A percentile compares a stretch with the other conserved stretches of the same genome.
phyloP scores from a whole-genome alignment of 768 basidiomycete species.

The Panaeolus papilionaceus region DNA sequence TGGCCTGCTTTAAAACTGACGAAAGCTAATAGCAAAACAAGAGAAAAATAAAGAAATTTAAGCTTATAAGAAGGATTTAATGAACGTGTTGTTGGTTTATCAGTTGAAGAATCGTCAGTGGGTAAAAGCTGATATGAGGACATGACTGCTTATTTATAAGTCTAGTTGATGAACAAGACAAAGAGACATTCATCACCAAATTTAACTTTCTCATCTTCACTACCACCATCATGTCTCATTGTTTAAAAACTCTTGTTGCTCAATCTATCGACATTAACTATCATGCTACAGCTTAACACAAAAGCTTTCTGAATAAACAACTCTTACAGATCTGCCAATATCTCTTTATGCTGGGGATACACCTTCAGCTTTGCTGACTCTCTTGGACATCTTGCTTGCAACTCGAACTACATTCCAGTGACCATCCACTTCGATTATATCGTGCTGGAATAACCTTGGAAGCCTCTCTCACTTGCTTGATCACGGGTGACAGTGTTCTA shows the following conservation, averaged over 20 bases:
- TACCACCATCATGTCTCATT: not conserved
- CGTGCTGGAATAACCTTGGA: conserved; percentile 8
- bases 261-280: not conserved
- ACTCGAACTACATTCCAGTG: too few relatives aligned
- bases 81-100: conserved; percentile 19
- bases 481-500: conserved; percentile 7
- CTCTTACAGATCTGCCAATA: too few relatives aligned
- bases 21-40: conserved; percentile 44
- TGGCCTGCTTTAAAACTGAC: conserved; percentile 50
- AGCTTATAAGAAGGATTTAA: not conserved
- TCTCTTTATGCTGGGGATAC: not conserved
- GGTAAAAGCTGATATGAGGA: conserved; percentile 32
- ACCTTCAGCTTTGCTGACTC: too few relatives aligned
- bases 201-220: not conserved
- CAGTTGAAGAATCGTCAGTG: conserved; percentile 33
- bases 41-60: conserved; percentile 34
- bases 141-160: conserved; percentile 9
- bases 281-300: too few relatives aligned
- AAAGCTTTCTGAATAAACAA: too few relatives aligned
- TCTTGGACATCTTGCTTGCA: too few relatives aligned
- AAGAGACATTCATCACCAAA: not conserved
- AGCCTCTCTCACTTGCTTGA: conserved; percentile 13
- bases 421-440: too few relatives aligned
- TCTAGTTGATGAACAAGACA: not conserved
- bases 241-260: not conserved